Evolutionary conservation across 1,284 basidiomycete genomes (phyloP).

Genomic region (Ceratobasidium sp.): DNA sequence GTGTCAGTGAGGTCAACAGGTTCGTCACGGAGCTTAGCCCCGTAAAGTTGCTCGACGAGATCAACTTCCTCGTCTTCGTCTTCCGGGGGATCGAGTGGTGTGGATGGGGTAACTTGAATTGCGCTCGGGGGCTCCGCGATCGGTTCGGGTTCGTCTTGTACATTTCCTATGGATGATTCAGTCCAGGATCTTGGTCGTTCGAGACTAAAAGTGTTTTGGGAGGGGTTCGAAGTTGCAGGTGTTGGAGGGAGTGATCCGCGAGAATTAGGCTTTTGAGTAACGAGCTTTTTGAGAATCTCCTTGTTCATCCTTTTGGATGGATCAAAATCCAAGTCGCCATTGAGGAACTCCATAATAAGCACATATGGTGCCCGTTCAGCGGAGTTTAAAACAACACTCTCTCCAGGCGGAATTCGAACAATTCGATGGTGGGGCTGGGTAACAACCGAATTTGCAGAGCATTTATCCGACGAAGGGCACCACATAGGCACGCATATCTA

Average conservation of each 20-base stretch:
- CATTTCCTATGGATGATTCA: slow-evolving; percentile 23
- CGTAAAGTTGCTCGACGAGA: slow-evolving; percentile 91
- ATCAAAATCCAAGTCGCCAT: slow-evolving; percentile 93
- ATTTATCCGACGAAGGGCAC: slow-evolving; percentile 77
- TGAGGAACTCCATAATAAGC: slow-evolving; percentile 89
- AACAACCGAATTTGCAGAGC: slow-evolving; percentile 50
- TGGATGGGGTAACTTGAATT: slow-evolving; percentile 40
- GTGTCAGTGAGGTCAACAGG: slow-evolving; percentile 78
- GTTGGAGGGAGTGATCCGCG: slow-evolving; percentile 23
- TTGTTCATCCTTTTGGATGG: slow-evolving; percentile 82
- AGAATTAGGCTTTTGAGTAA: slow-evolving; percentile 67
- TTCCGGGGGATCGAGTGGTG: slow-evolving; percentile 44
- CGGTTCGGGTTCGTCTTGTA: slow-evolving; percentile 3
- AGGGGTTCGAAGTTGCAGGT: neutral
- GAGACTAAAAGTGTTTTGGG: slow-evolving; percentile 11
- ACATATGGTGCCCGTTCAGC: slow-evolving; percentile 95
- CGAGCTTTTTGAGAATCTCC: slow-evolving; percentile 82
- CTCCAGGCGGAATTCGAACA: slow-evolving; percentile 95
- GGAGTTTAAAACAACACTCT: slow-evolving; percentile 97
- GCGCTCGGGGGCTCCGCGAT: slow-evolving; percentile 15
- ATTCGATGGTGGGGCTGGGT: slow-evolving; percentile 87
- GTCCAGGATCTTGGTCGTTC: slow-evolving; percentile 23
- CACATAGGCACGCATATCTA: slow-evolving; percentile 97
- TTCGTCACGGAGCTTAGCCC: slow-evolving; percentile 70
- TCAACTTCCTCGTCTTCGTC: slow-evolving; percentile 91